Evolutionary conservation across 78 protist species (phyloP).

Genomic region (Dictyostelium brefeldianum): DNA sequence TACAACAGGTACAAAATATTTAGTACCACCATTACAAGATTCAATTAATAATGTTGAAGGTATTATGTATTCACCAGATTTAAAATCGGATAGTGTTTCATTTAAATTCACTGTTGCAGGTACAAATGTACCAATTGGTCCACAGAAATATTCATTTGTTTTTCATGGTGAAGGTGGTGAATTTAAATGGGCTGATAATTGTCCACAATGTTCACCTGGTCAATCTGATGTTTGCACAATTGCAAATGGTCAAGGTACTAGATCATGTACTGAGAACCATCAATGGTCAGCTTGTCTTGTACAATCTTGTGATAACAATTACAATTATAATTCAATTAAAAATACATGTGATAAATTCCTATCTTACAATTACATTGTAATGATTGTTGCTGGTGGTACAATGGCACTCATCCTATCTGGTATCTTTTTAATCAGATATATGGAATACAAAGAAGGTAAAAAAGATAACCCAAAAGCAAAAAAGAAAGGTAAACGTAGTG

Average conservation of each 20-base stretch:
- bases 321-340: conserved; percentile 51
- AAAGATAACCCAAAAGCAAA: background rate
- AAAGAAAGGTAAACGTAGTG: background rate
- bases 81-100: background rate
- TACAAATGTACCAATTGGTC: conserved; percentile 21
- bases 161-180: conserved; percentile 47
- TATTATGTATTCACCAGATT: conserved; percentile 23
- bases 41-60: conserved; percentile 86
- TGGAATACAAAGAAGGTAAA: conserved; percentile 20
- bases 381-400: conserved; percentile 77
- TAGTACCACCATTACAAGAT: conserved; percentile 17
- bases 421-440: background rate
- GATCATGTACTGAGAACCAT: background rate
- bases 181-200: conserved; percentile 29
- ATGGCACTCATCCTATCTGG: background rate
- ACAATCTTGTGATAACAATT: conserved; percentile 36
- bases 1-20: background rate
- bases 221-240: conserved; percentile 7
- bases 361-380: conserved; percentile 61
- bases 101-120: conserved; percentile 41
- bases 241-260: conserved; percentile 50
- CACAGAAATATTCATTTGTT: conserved; percentile 66
- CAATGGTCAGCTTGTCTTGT: conserved; percentile 48
- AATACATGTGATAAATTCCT: conserved; percentile 34
- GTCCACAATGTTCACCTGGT: conserved; percentile 57